Conservation (phyloP, 2,329 filamentous ascomycete species). For the Xylariaceae sp. region DNA sequence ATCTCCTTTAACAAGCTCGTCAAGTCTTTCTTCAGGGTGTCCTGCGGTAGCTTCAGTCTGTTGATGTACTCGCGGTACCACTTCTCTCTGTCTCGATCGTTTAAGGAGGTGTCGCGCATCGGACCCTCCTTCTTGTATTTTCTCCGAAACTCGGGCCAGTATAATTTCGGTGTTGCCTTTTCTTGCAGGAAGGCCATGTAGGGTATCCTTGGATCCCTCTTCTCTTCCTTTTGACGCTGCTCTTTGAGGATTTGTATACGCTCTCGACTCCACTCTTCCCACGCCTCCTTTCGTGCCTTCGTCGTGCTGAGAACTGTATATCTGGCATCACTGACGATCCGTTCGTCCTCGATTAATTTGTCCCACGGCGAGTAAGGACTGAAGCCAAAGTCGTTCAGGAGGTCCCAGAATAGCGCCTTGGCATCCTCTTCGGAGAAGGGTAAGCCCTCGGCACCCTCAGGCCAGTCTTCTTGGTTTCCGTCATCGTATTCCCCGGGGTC, state of each 20-base stretch:
- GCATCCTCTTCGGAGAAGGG: conserved; percentile 71
- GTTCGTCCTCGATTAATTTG: conserved; percentile 74
- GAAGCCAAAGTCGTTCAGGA: conserved; percentile 75
- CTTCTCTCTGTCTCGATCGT: conserved; percentile 75
- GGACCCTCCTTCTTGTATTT: conserved; percentile 78
- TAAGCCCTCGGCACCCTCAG: conserved; percentile 66
- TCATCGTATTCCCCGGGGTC: conserved; percentile 73
- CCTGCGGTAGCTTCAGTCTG: conserved; percentile 59
- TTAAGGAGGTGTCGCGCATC: conserved; percentile 68
- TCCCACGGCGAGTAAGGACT: conserved; percentile 92
- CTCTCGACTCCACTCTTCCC: conserved; percentile 76
- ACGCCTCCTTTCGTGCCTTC: conserved; percentile 74
- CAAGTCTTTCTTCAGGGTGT: conserved; percentile 65
- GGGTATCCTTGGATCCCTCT: conserved; percentile 74
- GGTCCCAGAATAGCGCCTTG: conserved; percentile 71
- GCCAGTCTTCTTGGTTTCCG: conserved; percentile 54
- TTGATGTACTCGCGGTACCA: conserved; percentile 69
- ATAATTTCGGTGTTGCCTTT: conserved; percentile 82
- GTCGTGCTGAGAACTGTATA: conserved; percentile 82
- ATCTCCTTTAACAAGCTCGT: conserved; percentile 58
- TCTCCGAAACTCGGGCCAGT: conserved; percentile 94
- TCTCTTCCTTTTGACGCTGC: conserved; percentile 67
- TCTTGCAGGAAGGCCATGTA: conserved; percentile 78
- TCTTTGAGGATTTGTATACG: conserved; percentile 69
- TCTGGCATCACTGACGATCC: conserved; percentile 75